A percentile compares a stretch with the other conserved stretches of the same genome.
Evolutionary conservation across 1,139 yeast species (phyloP).

Genomic region (Scheffersomyces illinoinensis): DNA sequence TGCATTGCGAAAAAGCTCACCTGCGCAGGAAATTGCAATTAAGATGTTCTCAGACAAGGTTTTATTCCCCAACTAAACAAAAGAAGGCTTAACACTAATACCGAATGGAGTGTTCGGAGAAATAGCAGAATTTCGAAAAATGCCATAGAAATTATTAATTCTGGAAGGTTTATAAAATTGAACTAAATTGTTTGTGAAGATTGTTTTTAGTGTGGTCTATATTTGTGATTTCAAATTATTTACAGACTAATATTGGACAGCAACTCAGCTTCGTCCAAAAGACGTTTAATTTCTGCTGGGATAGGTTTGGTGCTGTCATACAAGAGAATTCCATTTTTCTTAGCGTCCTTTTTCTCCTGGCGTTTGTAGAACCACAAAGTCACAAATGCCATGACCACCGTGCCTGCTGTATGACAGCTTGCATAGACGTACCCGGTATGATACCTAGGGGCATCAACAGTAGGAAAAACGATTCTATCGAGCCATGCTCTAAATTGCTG

Average conservation of each 20-base stretch:
- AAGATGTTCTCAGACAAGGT: not conserved
- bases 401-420: constrained; percentile 38
- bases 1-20: not conserved
- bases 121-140: not conserved
- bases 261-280: not conserved
- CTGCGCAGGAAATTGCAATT: not conserved
- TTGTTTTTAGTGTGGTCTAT: not conserved
- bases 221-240: not conserved
- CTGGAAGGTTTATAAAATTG: not conserved
- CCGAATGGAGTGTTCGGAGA: not conserved
- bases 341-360: constrained; percentile 53
- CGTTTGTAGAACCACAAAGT: constrained; percentile 59
- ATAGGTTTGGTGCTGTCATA: constrained; percentile 4
- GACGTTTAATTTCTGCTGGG: not conserved
- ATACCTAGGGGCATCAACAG: constrained; percentile 41
- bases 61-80: not conserved
- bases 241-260: not conserved
- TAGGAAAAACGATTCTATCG: constrained; percentile 11
- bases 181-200: not conserved
- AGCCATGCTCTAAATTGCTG: constrained; percentile 42
- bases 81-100: too few species aligned
- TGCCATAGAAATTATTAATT: not conserved
- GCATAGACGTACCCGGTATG: constrained; percentile 34
- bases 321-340: constrained; percentile 37
- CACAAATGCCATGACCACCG: constrained; percentile 53